phyloP scores from a whole-genome alignment of 2,329 filamentous ascomycete genomes.

The Colletotrichum orbiculare region DNA sequence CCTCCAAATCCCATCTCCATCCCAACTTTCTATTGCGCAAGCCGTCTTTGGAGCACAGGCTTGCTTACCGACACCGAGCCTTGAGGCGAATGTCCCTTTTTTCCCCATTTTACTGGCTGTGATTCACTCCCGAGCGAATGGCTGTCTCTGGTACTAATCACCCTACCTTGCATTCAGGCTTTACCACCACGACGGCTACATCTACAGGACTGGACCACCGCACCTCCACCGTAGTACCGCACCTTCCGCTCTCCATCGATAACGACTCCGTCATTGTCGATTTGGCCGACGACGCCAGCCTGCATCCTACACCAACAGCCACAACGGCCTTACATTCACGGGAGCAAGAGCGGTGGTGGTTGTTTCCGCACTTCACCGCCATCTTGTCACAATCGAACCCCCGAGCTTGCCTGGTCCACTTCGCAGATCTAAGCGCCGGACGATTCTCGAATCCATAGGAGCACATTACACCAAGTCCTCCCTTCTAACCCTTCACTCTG shows the following conservation, averaged over 20 bases:
- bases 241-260: conserved; percentile 30
- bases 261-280: conserved; percentile 14
- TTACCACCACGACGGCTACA: conserved; percentile 7
- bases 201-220: neutral
- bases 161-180: neutral
- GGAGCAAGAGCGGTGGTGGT: neutral
- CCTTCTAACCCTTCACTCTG: conserved; percentile 54
- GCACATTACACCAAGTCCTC: neutral
- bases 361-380: conserved; percentile 1
- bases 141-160: conserved; percentile 13
- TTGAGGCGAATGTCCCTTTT: neutral
- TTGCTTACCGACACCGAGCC: conserved; percentile 5
- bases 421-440: conserved; percentile 3
- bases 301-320: conserved; percentile 19
- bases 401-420: neutral
- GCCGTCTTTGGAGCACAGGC: conserved; percentile 1
- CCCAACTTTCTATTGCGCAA: conserved; percentile 8
- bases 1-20: conserved; percentile 2
- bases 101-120: conserved; percentile 8
- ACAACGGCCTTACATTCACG: neutral
- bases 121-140: neutral
- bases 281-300: conserved; percentile 20
- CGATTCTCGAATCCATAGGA: neutral
- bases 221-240: conserved; percentile 10
- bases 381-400: neutral